Percentiles rank a stretch among this genome's conserved stretches.
phyloP scores from a whole-genome alignment of 768 basidiomycete species.

The Mycena filopes region DNA sequence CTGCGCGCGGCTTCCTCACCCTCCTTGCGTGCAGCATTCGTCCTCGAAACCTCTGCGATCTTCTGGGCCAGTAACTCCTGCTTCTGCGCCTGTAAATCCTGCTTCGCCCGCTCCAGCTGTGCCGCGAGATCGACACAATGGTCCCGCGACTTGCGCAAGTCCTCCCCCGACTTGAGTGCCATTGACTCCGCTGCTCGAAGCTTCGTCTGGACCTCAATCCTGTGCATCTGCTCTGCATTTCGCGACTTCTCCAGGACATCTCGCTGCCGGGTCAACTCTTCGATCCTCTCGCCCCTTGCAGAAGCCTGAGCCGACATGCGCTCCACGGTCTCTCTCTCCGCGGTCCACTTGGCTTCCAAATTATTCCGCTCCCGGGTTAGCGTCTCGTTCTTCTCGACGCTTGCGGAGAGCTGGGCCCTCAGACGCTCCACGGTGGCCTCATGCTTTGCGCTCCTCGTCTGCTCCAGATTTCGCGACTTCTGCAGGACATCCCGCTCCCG shows the following conservation, averaged over 20 bases:
- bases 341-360: no score
- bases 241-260: background rate
- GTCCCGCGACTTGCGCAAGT: background rate
- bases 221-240: slow-evolving; percentile 1
- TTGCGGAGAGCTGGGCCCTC: no score
- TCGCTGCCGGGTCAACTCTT: background rate
- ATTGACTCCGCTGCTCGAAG: background rate
- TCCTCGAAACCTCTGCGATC: background rate
- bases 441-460: no score
- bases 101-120: background rate
- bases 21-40: background rate
- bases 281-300: no score
- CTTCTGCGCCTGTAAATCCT: background rate
- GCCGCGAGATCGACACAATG: background rate
- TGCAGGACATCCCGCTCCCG: no score
- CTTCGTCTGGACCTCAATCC: background rate
- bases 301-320: no score
- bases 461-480: no score
- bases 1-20: background rate
- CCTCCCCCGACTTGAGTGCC: no score
- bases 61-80: background rate
- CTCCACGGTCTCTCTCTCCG: no score
- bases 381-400: no score
- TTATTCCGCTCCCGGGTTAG: no score
- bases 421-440: no score